Evolutionary conservation across 2,329 filamentous ascomycete species (phyloP).

Genomic region (Mycosphaerelloides madeirae): DNA sequence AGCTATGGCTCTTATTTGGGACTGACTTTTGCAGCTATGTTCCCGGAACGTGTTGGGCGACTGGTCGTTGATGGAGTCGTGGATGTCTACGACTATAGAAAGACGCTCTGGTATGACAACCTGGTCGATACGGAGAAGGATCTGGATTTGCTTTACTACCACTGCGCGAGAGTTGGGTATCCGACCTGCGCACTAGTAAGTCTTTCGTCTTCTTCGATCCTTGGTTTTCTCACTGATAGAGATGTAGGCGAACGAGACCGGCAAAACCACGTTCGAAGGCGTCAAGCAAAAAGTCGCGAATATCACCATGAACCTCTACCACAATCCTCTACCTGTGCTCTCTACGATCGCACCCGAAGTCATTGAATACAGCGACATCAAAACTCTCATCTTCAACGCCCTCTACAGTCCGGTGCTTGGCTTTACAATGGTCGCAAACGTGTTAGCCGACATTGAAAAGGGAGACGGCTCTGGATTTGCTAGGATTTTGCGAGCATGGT

Average conservation of each 20-base stretch:
- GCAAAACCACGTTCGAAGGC: conserved; percentile 29
- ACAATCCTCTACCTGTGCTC: conserved; percentile 38
- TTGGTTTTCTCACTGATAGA: too few relatives aligned
- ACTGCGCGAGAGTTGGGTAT: conserved; percentile 41
- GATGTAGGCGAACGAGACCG: conserved; percentile 24
- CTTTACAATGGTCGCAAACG: conserved; percentile 34
- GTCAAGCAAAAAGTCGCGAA: conserved; percentile 33
- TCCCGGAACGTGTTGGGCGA: conserved; percentile 35
- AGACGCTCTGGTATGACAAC: conserved; percentile 36
- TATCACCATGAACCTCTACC: conserved; percentile 36
- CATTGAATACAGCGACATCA: conserved; percentile 40
- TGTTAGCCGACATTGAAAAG: conserved; percentile 34
- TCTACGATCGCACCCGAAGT: conserved; percentile 30
- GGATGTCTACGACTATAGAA: conserved; percentile 36
- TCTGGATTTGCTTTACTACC: conserved; percentile 42
- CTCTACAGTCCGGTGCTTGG: conserved; percentile 34
- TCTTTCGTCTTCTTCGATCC: too few relatives aligned
- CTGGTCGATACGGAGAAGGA: conserved; percentile 43
- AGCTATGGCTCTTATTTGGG: conserved; percentile 45
- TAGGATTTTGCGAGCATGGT: conserved; percentile 23
- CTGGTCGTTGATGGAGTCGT: conserved; percentile 46
- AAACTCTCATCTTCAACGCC: conserved; percentile 33
- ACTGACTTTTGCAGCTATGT: conserved; percentile 40
- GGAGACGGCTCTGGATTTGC: conserved; percentile 29
- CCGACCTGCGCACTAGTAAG: conserved; percentile 34